Evolutionary conservation across 208 protist genomes (phyloP).

Genomic region (Acanthamoeba sp.): DNA sequence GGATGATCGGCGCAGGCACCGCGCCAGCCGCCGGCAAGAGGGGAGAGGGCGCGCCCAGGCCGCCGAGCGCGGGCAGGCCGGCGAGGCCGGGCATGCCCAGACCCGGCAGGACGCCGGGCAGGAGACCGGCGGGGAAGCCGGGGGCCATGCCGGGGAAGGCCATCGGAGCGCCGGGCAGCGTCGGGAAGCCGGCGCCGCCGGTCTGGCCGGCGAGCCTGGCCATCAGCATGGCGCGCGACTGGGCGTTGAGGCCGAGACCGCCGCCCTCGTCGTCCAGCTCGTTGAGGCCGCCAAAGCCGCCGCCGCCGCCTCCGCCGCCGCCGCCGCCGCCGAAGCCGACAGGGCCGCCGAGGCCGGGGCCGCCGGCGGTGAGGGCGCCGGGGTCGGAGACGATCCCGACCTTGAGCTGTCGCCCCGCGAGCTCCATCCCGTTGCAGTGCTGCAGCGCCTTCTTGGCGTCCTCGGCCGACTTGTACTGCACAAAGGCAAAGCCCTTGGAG

Average conservation of each 20-base stretch:
- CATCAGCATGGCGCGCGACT: slow-evolving; percentile 77
- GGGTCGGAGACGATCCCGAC: slow-evolving; percentile 73
- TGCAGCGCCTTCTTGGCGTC: slow-evolving; percentile 84
- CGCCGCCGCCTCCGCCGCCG: background rate
- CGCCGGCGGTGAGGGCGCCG: background rate
- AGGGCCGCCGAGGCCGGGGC: background rate
- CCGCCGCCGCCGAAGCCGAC: background rate
- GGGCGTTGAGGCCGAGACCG: slow-evolving; percentile 75
- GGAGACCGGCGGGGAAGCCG: background rate
- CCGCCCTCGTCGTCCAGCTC: slow-evolving; percentile 72
- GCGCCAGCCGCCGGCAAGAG: background rate
- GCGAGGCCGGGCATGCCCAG: background rate
- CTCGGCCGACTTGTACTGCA: slow-evolving; percentile 82
- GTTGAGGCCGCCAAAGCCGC: slow-evolving; percentile 5
- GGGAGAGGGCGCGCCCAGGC: background rate
- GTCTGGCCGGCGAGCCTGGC: slow-evolving; percentile 40
- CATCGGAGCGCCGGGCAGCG: background rate
- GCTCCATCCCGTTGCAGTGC: slow-evolving; percentile 83
- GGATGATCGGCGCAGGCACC: background rate
- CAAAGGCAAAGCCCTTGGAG: slow-evolving; percentile 83
- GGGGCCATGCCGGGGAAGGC: background rate
- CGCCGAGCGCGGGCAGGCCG: background rate
- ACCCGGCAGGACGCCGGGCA: background rate
- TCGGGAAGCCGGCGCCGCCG: background rate
- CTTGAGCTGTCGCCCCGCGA: slow-evolving; percentile 81